A percentile compares a stretch with the other conserved stretches of the same genome.
Evolutionary conservation across 139 green algal genomes (phyloP).

Genomic region (Mychonastes homosphaera): DNA sequence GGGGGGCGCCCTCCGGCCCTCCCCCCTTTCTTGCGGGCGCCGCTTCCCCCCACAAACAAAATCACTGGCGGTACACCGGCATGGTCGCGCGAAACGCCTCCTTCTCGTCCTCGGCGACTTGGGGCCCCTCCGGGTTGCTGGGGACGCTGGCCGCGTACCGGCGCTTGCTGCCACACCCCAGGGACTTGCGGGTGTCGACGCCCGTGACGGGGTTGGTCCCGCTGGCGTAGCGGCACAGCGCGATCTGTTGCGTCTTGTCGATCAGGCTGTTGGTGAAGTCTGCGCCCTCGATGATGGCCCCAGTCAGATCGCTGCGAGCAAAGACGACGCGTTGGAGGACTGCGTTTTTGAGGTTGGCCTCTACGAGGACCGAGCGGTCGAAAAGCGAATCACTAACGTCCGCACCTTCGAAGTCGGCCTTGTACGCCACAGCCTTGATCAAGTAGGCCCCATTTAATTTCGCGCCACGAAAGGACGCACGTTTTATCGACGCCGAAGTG

Average conservation of each 20-base stretch:
- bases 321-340: conserved; percentile 72
- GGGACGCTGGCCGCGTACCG: conserved; percentile 34
- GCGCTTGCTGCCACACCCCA: conserved; percentile 65
- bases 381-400: conserved; percentile 62
- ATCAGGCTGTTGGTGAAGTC: conserved; percentile 93
- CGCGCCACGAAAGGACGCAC: conserved; percentile 49
- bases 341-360: conserved; percentile 77
- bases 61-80: conserved; percentile 48
- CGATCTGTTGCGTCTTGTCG: conserved; percentile 78
- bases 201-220: conserved; percentile 70
- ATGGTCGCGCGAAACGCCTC: conserved; percentile 54
- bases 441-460: conserved; percentile 58
- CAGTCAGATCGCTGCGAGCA: conserved; percentile 49
- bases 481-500: conserved; percentile 55
- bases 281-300: conserved; percentile 52
- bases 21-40: too few species aligned
- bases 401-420: conserved; percentile 44
- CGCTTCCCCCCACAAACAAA: too few species aligned
- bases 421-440: conserved; percentile 31
- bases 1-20: too few species aligned
- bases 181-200: conserved; percentile 65
- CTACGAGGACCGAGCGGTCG: conserved; percentile 71
- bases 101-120: conserved; percentile 59
- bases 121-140: conserved; percentile 62
- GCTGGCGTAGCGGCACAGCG: conserved; percentile 74